A percentile compares a stretch with the other conserved stretches of the same genome.
These are phyloP conservation scores for Fusarium xylarioides DNA, from an alignment of 2,329 filamentous ascomycete genomes.

Conservation along the genomic window DNA sequence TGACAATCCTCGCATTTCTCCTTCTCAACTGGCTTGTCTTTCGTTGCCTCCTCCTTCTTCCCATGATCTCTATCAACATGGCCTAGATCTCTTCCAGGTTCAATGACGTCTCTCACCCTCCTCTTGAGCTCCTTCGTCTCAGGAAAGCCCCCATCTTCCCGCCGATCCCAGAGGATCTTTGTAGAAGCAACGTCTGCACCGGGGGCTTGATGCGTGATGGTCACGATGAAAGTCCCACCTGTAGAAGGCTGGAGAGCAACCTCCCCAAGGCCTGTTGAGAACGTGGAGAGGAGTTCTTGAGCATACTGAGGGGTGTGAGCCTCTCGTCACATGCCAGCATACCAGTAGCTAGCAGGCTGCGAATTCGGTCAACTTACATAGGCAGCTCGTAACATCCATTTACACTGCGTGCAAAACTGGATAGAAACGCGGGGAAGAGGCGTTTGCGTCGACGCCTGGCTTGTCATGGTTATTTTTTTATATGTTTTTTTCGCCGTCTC, in stretches of 20 bases:
- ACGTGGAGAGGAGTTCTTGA: conserved; percentile 95
- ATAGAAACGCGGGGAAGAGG: conserved; percentile 79
- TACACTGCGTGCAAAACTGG: conserved; percentile 91
- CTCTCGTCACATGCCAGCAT: neutral
- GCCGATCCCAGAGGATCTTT: conserved; percentile 85
- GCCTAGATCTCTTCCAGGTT: conserved; percentile 80
- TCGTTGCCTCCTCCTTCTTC: conserved; percentile 6
- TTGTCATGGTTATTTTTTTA: conserved; percentile 10
- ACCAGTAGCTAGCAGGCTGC: neutral
- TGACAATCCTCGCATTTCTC: conserved; percentile 44
- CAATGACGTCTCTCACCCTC: conserved; percentile 81
- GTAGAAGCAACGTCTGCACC: conserved; percentile 41
- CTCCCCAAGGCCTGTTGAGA: conserved; percentile 83
- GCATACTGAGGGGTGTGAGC: conserved; percentile 69
- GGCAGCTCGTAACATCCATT: conserved; percentile 87
- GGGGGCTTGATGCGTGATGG: conserved; percentile 58
- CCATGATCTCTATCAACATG: conserved; percentile 74
- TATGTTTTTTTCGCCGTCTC: neutral
- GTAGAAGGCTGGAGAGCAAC: conserved; percentile 86
- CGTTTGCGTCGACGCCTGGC: conserved; percentile 13
- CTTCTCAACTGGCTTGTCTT: neutral
- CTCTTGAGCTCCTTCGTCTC: conserved; percentile 93
- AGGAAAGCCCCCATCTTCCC: conserved; percentile 86
- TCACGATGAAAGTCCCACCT: conserved; percentile 83
- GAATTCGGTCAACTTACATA: conserved; percentile 69